Conservation (phyloP, 495 filamentous ascomycete species). For the Penicillium chermesinum region DNA sequence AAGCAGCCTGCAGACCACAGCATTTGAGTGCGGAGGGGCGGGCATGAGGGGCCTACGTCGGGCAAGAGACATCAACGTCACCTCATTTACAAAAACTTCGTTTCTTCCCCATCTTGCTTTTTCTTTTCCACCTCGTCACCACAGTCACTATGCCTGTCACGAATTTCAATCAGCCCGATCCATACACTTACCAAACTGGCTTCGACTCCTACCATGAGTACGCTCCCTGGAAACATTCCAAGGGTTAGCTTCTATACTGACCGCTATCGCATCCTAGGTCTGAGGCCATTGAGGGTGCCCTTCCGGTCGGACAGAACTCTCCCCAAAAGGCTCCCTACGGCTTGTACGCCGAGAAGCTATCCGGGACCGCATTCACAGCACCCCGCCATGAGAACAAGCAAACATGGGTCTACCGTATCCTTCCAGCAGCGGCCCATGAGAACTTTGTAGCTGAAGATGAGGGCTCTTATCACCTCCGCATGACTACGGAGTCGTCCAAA, state of each 20-base stretch:
- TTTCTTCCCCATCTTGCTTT: too few species aligned
- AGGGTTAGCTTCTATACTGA: not conserved
- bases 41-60: too few species aligned
- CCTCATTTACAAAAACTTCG: too few species aligned
- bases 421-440: conserved; percentile 77
- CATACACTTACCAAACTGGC: too few species aligned
- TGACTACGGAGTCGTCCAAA: conserved; percentile 45
- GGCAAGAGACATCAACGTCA: too few species aligned
- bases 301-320: conserved; percentile 71
- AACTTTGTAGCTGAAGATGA: conserved; percentile 59
- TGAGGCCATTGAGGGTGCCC: conserved; percentile 53
- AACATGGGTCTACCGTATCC: conserved; percentile 89
- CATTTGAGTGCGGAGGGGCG: too few species aligned
- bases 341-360: conserved; percentile 89
- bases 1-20: too few species aligned
- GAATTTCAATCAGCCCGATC: too few species aligned
- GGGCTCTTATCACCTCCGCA: conserved; percentile 49
- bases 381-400: conserved; percentile 86
- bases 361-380: conserved; percentile 89
- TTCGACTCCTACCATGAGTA: conserved; percentile 59
- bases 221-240: conserved; percentile 4
- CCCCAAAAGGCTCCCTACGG: conserved; percentile 82
- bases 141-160: too few species aligned
- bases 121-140: too few species aligned
- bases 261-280: conserved; percentile 21